Base-by-base conservation (phyloP, 306 rosid species). In the Vigna trinervia region DNA sequence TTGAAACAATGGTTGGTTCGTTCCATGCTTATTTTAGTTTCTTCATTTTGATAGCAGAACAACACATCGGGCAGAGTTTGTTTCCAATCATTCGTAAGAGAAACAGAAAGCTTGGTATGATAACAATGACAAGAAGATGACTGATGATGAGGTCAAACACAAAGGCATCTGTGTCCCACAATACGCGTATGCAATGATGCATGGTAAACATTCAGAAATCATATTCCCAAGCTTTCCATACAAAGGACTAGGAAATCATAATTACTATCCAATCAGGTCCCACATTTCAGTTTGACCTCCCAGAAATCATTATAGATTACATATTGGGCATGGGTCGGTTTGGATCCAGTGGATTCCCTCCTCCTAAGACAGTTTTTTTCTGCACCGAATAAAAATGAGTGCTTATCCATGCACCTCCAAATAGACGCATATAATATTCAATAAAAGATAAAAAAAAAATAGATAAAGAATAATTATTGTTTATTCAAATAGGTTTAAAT, bases 1-100 rank as follows among this genome's bases (percentile, higher is more conserved):
- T 28, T 38, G 67, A 39, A 77, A 34, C 67, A 67, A 78, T 78
- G 53, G 73, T 78, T 39, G 54, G 47, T 68, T 78, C 22, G 1
- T 43, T 83, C 58, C 73, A 78, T 71, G 80, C 73, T 48, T 50
- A 48, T 69, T n/a, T 66, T 7, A 5, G 41, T 22, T 52, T 61
- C 3, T 56, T 28, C 45, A 13, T 23, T 28, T 57, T 10, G 63
- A 15, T 57, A 57, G 38, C n/a, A 26, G 63, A 23, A 12, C 15
- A 11, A 8, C 17, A 23, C 17, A 39, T 39, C 8, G 8, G 45
- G 0, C 11, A 1, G 45, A 39, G 45, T 57, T 57, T 26, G 64
- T 8, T 43, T 46, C 34, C 6, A 32, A 43, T 32, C 13, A 41
- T 51, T 69, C 15, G 50, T 75, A 41, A 62, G 74, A 61, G 78